These are phyloP conservation scores for Vachellia collinsii DNA, from an alignment of 306 rosid genomes.

Conservation along the genomic window DNA sequence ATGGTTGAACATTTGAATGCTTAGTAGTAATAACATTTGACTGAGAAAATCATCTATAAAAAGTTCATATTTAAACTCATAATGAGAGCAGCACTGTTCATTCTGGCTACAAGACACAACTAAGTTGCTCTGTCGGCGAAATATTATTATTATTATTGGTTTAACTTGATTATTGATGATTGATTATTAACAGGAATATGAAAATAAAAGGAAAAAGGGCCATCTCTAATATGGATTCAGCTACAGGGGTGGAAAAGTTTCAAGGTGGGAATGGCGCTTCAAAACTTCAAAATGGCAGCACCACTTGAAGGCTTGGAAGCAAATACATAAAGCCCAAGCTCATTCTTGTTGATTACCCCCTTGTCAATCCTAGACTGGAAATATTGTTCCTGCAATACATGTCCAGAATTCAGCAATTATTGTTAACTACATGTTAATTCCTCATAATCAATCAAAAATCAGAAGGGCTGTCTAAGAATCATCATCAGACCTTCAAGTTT, in stretches of 20 bases:
- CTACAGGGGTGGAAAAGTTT: not conserved
- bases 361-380: slow-evolving; percentile 22
- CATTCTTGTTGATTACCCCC: not conserved
- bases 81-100: not conserved
- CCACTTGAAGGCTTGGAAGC: slow-evolving; percentile 29
- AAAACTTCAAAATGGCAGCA: slow-evolving; percentile 17
- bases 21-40: not conserved
- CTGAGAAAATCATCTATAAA: not conserved
- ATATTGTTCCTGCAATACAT: slow-evolving; percentile 64
- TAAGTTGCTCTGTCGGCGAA: not conserved
- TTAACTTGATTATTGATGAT: not conserved
- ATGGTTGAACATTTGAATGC: not conserved
- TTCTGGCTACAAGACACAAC: not conserved
- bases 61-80: not conserved
- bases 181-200: not conserved
- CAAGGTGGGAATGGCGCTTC: not conserved
- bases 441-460: not conserved
- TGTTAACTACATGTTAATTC: slow-evolving; percentile 2
- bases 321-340: slow-evolving; percentile 19
- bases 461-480: not conserved
- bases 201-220: not conserved
- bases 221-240: not conserved
- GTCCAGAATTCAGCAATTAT: slow-evolving; percentile 30
- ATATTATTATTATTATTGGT: not conserved
- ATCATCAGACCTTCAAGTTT: slow-evolving; percentile 73